Base-by-base conservation (phyloP, 306 rosid genomes). In the Vigna hirtella region DNA sequence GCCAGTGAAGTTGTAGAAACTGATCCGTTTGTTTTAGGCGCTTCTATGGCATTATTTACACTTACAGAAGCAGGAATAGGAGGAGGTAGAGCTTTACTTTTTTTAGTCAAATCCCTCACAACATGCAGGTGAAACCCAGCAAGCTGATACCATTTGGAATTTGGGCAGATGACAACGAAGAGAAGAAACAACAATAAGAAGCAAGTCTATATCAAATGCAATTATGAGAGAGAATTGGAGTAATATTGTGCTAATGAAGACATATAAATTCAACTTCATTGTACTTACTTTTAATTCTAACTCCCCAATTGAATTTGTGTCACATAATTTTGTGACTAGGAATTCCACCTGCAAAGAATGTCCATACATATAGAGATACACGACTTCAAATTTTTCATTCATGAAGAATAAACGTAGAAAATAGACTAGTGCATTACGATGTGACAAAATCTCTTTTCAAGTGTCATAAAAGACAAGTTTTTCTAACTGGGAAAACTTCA, bases 281-380 rank as follows among this genome's bases (percentile, higher is more conserved):
- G 55, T 51, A 66, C 94, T 71, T 90, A 94, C 98, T 79, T 87
- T 94, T 78, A 94, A 36, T 55, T 94, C 87, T 34, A 94, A 53
- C 83, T 92, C 97, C 36, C 70, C 88, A 66, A 94, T 63, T 76
- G 97, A 89, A 67, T 85, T 80, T 51, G 98, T 74, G 58, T 92
- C 93, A 43, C 98, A 94, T 75, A 94, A 16, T 77, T 82, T 81
- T 32, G 86, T 82, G 77, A 94, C 85, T 65, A 94, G 78, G 90
- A 81, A 87, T 82, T 89, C 83, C 74, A 94, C 91, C 97, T 94
- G 86, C 79, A 87, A 73, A 80, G 75, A 70, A 53, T 57, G 49
- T 14, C 48, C 26, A 24, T 43, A 59, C 80, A 72, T 40, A 49
- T 18, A 47, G 55, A 51, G 52, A 76, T 48, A 51, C 22, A 53